These are phyloP conservation scores for Pseudonectria buxi DNA, from an alignment of 2,329 filamentous ascomycete genomes.

Conservation along the genomic window DNA sequence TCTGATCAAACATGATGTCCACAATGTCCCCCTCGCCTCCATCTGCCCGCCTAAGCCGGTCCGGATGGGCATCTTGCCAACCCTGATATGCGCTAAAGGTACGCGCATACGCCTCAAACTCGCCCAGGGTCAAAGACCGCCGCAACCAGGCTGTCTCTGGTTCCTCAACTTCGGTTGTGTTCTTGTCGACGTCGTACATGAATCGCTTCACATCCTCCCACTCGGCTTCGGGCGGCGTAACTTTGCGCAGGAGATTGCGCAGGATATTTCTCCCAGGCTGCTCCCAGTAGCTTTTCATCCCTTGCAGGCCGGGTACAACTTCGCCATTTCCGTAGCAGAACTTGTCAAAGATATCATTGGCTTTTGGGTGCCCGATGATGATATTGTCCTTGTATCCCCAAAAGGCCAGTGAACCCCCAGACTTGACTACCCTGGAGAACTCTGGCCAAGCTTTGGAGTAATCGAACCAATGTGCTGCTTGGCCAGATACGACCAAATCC, in stretches of 20 bases:
- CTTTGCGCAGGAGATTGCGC: constrained; percentile 41
- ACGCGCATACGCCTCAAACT: constrained; percentile 53
- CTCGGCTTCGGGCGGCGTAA: constrained; percentile 43
- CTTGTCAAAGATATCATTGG: constrained; percentile 45
- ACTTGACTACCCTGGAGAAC: constrained; percentile 45
- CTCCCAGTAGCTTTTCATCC: constrained; percentile 55
- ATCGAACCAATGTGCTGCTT: constrained; percentile 64
- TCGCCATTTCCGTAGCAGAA: constrained; percentile 49
- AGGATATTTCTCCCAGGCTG: constrained; percentile 52
- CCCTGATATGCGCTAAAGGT: constrained; percentile 54
- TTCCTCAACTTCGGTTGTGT: constrained; percentile 26
- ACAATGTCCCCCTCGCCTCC: constrained; percentile 55
- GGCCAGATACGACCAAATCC: constrained; percentile 45
- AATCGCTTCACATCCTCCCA: constrained; percentile 48
- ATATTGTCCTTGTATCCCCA: constrained; percentile 62
- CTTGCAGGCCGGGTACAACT: constrained; percentile 35
- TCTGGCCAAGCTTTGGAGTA: constrained; percentile 48
- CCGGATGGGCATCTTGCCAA: constrained; percentile 52
- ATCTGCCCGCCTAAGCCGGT: constrained; percentile 39
- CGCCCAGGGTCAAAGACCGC: constrained; percentile 46
- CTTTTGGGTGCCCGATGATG: constrained; percentile 45
- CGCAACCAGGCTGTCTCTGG: constrained; percentile 41
- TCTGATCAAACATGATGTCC: constrained; percentile 55
- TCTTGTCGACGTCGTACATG: constrained; percentile 50
- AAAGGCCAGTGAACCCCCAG: constrained; percentile 54